Evolutionary conservation across 371 early-diverging fungal species (phyloP), one percentile per base, ranked within the genome.

Genomic region (Thermomucor indicae-seudaticae): DNA sequence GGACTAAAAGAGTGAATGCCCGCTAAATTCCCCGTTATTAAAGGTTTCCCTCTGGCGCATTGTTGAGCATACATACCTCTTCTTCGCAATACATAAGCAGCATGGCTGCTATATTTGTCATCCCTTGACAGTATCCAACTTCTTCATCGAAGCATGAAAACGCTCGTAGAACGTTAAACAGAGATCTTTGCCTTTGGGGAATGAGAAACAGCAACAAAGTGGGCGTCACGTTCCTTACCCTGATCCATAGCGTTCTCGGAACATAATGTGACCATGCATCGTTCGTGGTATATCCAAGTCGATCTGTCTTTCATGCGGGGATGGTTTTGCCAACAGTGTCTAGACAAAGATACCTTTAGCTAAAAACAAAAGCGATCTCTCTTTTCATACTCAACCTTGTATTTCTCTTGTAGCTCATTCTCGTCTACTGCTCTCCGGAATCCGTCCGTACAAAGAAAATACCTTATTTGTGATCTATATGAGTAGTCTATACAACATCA

Each of bases 51-150:
- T n/a, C n/a, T n/a, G n/a, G n/a, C n/a, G n/a, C 6, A 51, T 22
- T 6, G 10, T 6, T 11, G 12, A 14, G 22, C 11, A 0, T 31
- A 3, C 1, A 30, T 57, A 79, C 91, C 78, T 93, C 97, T 53
- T 94, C 95, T 42, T 92, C 89, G 81, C 89, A 93, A 64, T 92
- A 91, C 60, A 92, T 75, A 48, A 96, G 67, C 65, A 97, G 63
- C 8, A 91, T 88, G 1, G 92, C 93, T 0, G 80, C 93, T n/a
- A 97, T 76, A 56, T 91, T 95, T 5, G 93, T 81, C 73, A 96
- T 86, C 6, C 96, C 96, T 75, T 97, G 96, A 59, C 96, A 96
- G 63, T 96, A 91, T 4, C 97, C 96, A 19, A 96, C 89, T 48
- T 89, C 90, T 16, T 72, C 50, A 66, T 96, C 95, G 47, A 86